Evolutionary conservation across 768 basidiomycete genomes (phyloP), one percentile per base, ranked within the genome.

Genomic region (Boletus rubescentipes): DNA sequence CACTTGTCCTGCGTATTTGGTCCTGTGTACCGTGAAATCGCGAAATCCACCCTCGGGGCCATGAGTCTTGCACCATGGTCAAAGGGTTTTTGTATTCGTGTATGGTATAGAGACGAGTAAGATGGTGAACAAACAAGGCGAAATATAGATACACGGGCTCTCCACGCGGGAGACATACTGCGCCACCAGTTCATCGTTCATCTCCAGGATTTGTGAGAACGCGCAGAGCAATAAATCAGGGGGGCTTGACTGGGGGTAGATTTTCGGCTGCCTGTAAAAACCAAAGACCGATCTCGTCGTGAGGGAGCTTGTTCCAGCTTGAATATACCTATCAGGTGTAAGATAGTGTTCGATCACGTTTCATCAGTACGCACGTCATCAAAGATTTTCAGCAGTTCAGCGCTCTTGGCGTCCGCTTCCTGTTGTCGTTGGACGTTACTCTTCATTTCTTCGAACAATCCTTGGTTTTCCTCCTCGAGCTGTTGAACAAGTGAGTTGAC

Each of bases 281-380:
- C 77, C 77, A 78, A 20, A 73, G 70, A 42, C 79, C 77, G n/a
- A 90, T 80, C 26, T 86, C 81, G n/a, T 87, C 84, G 46, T 77
- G 73, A 2, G 85, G 83, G 9, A 87, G 62, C 26, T 77, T 72
- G 51, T 70, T 67, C 83, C 85, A 89, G 48, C 73, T 75, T 11
- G 73, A 68, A 46, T 74, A 75, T 2, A 77, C 71, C 85, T 84
- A 53, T 5, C 43, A 23, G 49, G 26, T 46, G 4, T 70, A 29
- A 58, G 51, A 54, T 34, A 43, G 45, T 35, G 21, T 15, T 30
- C 43, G 18, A 49, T 39, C 16, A 0, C 29, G 16, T 29, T 42
- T 9, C 6, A 41, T 23, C 7, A 32, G 6, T 44, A 57, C 77
- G 30, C 52, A 86, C 89, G 53, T 75, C 63, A 40, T 86, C 82